A percentile compares a stretch with the other conserved stretches of the same genome.
Evolutionary conservation across 805 yeast genomes (phyloP).

Genomic region (Starmerella powellii): DNA sequence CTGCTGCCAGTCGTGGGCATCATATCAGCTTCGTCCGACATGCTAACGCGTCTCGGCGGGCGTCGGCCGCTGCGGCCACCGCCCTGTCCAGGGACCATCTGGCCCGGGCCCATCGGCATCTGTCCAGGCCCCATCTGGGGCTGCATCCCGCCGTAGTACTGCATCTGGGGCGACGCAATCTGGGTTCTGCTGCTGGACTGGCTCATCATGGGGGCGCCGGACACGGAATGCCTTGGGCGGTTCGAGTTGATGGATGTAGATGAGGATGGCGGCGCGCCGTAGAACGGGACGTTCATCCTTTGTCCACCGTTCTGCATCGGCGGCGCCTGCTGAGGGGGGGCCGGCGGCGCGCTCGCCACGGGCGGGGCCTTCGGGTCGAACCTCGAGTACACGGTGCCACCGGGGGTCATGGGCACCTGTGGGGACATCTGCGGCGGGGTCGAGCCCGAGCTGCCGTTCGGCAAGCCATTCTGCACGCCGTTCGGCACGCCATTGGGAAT

Average conservation of each 20-base stretch:
- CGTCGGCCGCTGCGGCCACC: slow-evolving; percentile 4
- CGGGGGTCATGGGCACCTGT: slow-evolving; percentile 12
- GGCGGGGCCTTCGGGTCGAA: slow-evolving; percentile 18
- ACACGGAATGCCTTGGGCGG: not conserved
- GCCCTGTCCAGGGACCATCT: not conserved
- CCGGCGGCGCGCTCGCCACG: not conserved
- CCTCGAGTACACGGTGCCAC: slow-evolving; percentile 19
- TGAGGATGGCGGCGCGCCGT: not conserved
- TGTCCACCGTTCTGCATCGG: not conserved
- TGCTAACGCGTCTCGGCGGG: slow-evolving; percentile 10
- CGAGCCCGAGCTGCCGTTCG: not conserved
- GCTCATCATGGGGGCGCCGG: not conserved
- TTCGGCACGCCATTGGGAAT: slow-evolving; percentile 2
- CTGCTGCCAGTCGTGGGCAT: slow-evolving; percentile 18
- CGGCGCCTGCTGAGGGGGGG: not conserved
- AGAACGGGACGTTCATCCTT: not conserved
- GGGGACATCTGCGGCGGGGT: slow-evolving; percentile 2
- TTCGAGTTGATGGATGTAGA: not conserved
- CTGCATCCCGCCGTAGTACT: slow-evolving; percentile 2
- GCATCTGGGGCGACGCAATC: slow-evolving; percentile 7
- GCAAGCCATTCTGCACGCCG: not conserved
- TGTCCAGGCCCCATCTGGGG: too few relatives aligned
- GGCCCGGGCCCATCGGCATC: slow-evolving; percentile 3
- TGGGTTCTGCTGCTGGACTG: slow-evolving; percentile 1
- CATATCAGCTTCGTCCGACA: slow-evolving; percentile 23